Evolutionary conservation across 768 basidiomycete species (phyloP).

Genomic region (Neoboletus subvelutipes): DNA sequence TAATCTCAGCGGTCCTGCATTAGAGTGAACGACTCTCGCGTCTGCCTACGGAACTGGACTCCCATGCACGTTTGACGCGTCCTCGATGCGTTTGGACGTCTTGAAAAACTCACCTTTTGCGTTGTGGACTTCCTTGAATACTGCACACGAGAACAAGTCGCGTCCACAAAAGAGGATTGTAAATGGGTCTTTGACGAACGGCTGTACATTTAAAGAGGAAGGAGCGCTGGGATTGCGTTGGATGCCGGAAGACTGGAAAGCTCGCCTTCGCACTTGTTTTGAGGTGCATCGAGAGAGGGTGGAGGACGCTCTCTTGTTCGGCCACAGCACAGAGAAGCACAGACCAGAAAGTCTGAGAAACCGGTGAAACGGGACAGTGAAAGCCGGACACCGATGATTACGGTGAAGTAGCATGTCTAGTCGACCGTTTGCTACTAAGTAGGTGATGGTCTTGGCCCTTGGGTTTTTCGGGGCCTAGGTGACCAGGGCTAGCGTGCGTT

Average conservation of each 20-base stretch:
- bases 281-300: neutral
- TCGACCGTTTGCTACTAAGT: neutral
- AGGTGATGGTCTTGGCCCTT: neutral
- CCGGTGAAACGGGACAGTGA: neutral
- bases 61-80: neutral
- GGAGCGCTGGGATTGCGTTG: neutral
- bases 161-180: constrained; percentile 87
- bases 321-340: neutral
- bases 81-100: neutral
- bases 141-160: constrained; percentile 80
- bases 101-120: constrained; percentile 53
- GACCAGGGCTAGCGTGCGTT: too few species aligned
- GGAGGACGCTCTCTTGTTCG: neutral
- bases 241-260: neutral
- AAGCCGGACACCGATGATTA: neutral
- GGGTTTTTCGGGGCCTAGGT: neutral
- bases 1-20: neutral
- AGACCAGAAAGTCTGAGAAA: neutral
- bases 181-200: constrained; percentile 40
- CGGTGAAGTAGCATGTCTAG: constrained; percentile 4
- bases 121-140: constrained; percentile 61
- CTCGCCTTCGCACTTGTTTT: neutral
- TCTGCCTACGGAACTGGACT: neutral
- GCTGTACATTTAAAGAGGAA: neutral
- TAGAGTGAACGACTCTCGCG: neutral